Conservation (phyloP, 768 basidiomycete genomes). For the Boletus pseudopeckii region DNA sequence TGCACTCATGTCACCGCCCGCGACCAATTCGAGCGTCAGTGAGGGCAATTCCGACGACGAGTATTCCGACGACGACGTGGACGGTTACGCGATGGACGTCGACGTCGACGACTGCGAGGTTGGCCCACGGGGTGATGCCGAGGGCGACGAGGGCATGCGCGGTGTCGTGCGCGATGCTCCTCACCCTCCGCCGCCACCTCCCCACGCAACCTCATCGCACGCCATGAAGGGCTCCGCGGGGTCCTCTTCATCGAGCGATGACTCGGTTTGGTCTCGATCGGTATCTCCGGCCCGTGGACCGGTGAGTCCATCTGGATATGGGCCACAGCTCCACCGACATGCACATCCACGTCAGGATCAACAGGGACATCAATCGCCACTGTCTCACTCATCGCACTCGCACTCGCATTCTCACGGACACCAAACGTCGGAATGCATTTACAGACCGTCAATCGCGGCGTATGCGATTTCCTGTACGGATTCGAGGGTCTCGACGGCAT, state of each 20-base stretch:
- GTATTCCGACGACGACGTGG: constrained; percentile 25
- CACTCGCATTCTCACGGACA: constrained; percentile 6
- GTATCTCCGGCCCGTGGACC: constrained; percentile 23
- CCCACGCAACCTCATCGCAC: not conserved
- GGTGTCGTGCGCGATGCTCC: not conserved
- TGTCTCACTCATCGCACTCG: not conserved
- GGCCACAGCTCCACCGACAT: constrained; percentile 19
- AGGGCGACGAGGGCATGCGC: constrained; percentile 13
- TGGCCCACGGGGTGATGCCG: not conserved
- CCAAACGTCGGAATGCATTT: constrained; percentile 22
- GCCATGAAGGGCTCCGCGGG: constrained; percentile 13
- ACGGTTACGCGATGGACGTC: constrained; percentile 23
- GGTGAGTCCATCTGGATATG: constrained; percentile 3
- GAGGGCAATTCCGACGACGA: constrained; percentile 31
- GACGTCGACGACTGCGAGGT: constrained; percentile 15
- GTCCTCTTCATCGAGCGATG: constrained; percentile 25
- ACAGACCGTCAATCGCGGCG: constrained; percentile 30
- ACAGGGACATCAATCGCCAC: constrained; percentile 11
- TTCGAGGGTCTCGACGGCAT: constrained; percentile 32
- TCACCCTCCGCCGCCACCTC: not conserved
- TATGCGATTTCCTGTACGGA: constrained; percentile 33
- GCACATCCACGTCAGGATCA: constrained; percentile 14
- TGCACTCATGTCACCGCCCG: constrained; percentile 28
- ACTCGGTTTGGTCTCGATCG: constrained; percentile 26
- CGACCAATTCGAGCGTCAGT: constrained; percentile 29